These are phyloP conservation scores for Camelina hispida DNA, from an alignment of 345 rosid species.

Conservation along the genomic window DNA sequence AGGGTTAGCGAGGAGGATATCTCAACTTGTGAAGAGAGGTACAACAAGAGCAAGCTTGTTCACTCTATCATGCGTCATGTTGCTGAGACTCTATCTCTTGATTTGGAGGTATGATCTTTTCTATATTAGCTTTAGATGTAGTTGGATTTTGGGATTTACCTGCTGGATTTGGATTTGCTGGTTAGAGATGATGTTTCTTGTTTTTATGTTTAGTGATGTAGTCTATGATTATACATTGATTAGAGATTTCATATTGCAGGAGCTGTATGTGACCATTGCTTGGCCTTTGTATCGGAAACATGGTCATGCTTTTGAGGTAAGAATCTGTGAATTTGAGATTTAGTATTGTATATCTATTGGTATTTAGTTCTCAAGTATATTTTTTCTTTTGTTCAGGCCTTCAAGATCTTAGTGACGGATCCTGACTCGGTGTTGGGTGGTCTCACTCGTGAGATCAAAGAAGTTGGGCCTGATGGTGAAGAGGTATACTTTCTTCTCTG, in stretches of 20 bases:
- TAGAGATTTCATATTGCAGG: slow-evolving; percentile 52
- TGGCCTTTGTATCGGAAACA: slow-evolving; percentile 96
- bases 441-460: slow-evolving; percentile 87
- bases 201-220: background rate
- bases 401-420: slow-evolving; percentile 87
- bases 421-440: slow-evolving; percentile 82
- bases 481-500: slow-evolving; percentile 59
- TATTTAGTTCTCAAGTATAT: background rate
- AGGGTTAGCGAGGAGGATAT: slow-evolving; percentile 96
- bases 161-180: background rate
- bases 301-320: slow-evolving; percentile 98
- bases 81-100: slow-evolving; percentile 81
- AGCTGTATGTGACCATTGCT: slow-evolving; percentile 77
- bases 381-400: slow-evolving; percentile 62
- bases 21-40: slow-evolving; percentile 93
- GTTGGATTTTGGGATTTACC: background rate
- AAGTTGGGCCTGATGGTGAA: slow-evolving; percentile 83
- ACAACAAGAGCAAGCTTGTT: slow-evolving; percentile 98
- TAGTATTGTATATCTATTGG: background rate
- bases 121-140: background rate
- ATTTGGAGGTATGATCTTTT: slow-evolving; percentile 71
- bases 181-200: background rate
- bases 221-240: slow-evolving; percentile 10
- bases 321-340: slow-evolving; percentile 18
- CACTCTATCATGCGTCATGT: slow-evolving; percentile 99